Percentiles rank a stretch among this genome's conserved stretches.
Conservation (phyloP, 1,139 yeast genomes). For the Yarrowia galli region DNA sequence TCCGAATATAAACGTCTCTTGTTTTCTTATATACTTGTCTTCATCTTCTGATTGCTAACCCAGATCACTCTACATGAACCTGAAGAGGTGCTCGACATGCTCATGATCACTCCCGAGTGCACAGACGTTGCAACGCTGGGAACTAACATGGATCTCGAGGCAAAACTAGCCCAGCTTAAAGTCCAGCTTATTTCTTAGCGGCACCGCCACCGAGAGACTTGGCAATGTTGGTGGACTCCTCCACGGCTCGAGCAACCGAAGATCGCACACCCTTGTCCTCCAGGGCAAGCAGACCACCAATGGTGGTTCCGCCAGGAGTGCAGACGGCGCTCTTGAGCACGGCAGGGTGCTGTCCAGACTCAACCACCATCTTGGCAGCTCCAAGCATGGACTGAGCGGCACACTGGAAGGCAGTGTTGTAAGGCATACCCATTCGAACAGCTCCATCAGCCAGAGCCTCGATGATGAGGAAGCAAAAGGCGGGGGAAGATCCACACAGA, state of each 20-base stretch:
- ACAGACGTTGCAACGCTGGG: neutral
- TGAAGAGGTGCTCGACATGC: constrained; percentile 22
- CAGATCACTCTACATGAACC: constrained; percentile 15
- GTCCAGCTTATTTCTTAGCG: constrained; percentile 30
- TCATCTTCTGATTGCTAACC: constrained; percentile 24
- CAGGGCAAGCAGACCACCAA: constrained; percentile 91
- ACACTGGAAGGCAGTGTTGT: constrained; percentile 78
- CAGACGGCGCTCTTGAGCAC: constrained; percentile 86
- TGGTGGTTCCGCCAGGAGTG: constrained; percentile 98
- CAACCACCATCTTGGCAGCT: constrained; percentile 86
- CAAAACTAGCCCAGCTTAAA: constrained; percentile 15
- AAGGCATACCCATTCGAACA: constrained; percentile 92
- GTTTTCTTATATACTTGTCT: too few relatives aligned
- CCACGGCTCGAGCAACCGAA: constrained; percentile 86
- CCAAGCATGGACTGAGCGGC: constrained; percentile 98
- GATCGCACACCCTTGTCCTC: constrained; percentile 91
- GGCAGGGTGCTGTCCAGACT: constrained; percentile 90
- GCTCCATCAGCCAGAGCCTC: constrained; percentile 96
- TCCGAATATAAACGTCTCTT: too few relatives aligned
- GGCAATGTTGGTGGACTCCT: constrained; percentile 88
- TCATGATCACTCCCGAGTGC: constrained; percentile 32
- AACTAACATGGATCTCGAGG: constrained; percentile 12
- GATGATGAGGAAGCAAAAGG: constrained; percentile 86
- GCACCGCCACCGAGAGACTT: constrained; percentile 44
- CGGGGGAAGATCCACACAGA: constrained; percentile 96